Conservation (phyloP, 108 stramenopile genomes). For the Nannochloropsis granulata region DNA sequence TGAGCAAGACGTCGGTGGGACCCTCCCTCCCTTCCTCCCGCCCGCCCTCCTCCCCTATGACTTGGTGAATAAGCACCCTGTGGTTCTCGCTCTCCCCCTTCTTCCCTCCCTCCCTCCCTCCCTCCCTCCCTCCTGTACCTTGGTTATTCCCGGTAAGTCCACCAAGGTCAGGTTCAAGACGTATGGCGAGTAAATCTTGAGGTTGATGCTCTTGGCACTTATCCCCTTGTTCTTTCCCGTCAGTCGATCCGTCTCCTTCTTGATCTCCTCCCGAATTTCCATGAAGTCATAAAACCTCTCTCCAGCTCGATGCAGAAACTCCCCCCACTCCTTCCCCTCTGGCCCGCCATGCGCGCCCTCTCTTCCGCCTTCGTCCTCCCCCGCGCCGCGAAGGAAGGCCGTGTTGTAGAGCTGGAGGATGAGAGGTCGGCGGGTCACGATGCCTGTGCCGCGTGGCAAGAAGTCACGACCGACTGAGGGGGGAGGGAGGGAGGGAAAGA, state of each 20-base stretch:
- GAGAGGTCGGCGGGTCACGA: slow-evolving; percentile 88
- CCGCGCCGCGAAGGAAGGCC: not conserved
- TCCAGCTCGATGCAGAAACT: slow-evolving; percentile 84
- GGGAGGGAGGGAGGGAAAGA: not conserved
- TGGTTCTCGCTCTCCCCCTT: too few species aligned
- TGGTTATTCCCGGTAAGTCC: slow-evolving; percentile 80
- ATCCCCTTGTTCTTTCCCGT: slow-evolving; percentile 88
- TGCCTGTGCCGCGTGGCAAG: slow-evolving; percentile 88
- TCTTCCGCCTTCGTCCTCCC: slow-evolving; percentile 1
- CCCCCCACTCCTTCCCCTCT: slow-evolving; percentile 64
- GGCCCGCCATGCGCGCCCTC: not conserved
- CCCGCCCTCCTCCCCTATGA: not conserved
- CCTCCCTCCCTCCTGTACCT: not conserved
- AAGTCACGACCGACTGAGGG: slow-evolving; percentile 53
- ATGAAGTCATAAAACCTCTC: slow-evolving; percentile 65
- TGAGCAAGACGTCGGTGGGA: too few species aligned
- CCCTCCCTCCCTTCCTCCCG: not conserved
- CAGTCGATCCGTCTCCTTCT: slow-evolving; percentile 74
- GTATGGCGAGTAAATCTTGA: slow-evolving; percentile 77
- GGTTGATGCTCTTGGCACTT: slow-evolving; percentile 64
- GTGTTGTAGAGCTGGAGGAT: slow-evolving; percentile 55
- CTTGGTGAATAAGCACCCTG: too few species aligned
- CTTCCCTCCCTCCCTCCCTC: not conserved
- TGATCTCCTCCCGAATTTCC: slow-evolving; percentile 78
- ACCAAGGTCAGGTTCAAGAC: slow-evolving; percentile 95